Evolutionary conservation across 1,284 basidiomycete species (phyloP).

Genomic region (Agaricales sp.): DNA sequence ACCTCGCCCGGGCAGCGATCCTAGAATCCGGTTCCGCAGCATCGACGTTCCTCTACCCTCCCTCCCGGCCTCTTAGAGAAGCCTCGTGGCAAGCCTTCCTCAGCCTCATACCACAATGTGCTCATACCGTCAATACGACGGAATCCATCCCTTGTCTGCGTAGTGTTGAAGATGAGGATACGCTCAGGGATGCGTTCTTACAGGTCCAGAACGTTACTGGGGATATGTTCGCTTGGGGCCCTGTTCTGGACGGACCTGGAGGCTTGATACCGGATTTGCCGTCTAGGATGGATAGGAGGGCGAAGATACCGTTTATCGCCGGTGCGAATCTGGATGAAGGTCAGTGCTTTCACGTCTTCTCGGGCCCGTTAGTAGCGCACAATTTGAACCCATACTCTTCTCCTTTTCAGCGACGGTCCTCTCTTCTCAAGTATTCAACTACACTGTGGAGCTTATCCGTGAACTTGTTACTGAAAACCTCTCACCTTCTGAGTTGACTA

Average conservation of each 20-base stretch:
- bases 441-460: slow-evolving; percentile 10
- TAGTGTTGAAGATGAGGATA: not conserved
- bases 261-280: slow-evolving; percentile 18
- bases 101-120: not conserved
- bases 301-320: slow-evolving; percentile 16
- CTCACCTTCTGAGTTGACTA: slow-evolving; percentile 9
- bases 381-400: no score
- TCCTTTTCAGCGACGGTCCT: slow-evolving; percentile 12
- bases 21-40: slow-evolving; percentile 20
- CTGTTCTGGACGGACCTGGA: slow-evolving; percentile 27
- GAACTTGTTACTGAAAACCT: slow-evolving; percentile 9
- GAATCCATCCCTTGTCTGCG: not conserved
- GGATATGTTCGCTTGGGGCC: slow-evolving; percentile 23
- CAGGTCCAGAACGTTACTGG: slow-evolving; percentile 10
- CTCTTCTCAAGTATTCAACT: slow-evolving; percentile 10
- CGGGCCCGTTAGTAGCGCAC: not conserved
- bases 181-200: not conserved
- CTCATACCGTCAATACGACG: not conserved
- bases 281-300: slow-evolving; percentile 10
- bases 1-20: slow-evolving; percentile 14
- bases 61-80: not conserved
- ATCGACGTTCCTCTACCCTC: slow-evolving; percentile 11
- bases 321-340: slow-evolving; percentile 21
- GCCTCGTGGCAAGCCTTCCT: not conserved
- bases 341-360: no score